Evolutionary conservation across 2,329 filamentous ascomycete genomes (phyloP).

Genomic region (Aspergillus candidus): DNA sequence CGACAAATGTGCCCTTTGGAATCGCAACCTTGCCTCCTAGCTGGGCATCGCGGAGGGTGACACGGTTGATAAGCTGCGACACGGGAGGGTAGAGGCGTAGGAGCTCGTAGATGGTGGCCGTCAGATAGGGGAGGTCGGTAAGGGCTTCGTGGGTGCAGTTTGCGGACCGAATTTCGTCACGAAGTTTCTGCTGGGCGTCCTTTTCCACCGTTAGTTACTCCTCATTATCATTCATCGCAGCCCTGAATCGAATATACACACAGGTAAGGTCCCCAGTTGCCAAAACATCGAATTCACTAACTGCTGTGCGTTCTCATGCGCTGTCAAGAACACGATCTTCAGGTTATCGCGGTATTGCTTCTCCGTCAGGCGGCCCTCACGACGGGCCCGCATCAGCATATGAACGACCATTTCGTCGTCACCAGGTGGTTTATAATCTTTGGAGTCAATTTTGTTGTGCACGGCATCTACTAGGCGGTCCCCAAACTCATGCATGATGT

Average conservation of each 20-base stretch:
- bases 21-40: slow-evolving; percentile 26
- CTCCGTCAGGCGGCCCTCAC: slow-evolving; percentile 24
- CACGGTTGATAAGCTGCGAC: slow-evolving; percentile 46
- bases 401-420: slow-evolving; percentile 17
- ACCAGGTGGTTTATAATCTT: neutral
- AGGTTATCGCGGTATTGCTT: slow-evolving; percentile 38
- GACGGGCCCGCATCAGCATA: slow-evolving; percentile 17
- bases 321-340: slow-evolving; percentile 38
- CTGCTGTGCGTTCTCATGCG: slow-evolving; percentile 40
- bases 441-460: neutral
- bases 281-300: slow-evolving; percentile 34
- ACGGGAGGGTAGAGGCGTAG: slow-evolving; percentile 48
- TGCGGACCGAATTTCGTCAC: slow-evolving; percentile 24
- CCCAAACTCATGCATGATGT: slow-evolving; percentile 22
- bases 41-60: slow-evolving; percentile 23
- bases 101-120: slow-evolving; percentile 42
- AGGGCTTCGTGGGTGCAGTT: slow-evolving; percentile 19
- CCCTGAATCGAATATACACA: neutral
- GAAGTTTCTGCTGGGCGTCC: slow-evolving; percentile 26
- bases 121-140: slow-evolving; percentile 39
- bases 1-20: slow-evolving; percentile 35
- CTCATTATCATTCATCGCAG: neutral
- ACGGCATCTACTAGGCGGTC: slow-evolving; percentile 14
- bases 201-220: neutral
- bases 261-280: slow-evolving; percentile 24